Evolutionary conservation across 345 rosid species (phyloP).

Genomic region (Durio zibethinus): DNA sequence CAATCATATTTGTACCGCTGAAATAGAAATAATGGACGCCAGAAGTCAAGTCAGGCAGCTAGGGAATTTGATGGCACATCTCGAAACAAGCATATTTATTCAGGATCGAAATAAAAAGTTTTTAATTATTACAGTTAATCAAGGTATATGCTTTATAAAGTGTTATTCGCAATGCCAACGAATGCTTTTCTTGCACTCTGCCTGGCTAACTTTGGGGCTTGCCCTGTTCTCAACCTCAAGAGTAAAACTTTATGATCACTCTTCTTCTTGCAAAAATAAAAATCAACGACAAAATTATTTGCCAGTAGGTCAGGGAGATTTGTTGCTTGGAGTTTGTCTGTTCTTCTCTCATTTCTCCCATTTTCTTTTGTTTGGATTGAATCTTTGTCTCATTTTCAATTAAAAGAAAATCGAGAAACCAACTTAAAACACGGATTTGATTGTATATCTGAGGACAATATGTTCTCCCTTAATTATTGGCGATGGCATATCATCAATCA

Average conservation of each 20-base stretch:
- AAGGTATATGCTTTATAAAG: not conserved
- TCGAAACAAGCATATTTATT: not conserved
- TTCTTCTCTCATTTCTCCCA: not conserved
- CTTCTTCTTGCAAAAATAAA: not conserved
- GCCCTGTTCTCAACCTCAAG: not conserved
- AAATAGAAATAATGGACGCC: not conserved
- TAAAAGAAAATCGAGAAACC: not conserved
- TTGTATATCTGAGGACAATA: not conserved
- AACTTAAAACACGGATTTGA: not conserved
- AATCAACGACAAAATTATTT: not conserved
- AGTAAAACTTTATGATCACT: not conserved
- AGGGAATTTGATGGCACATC: not conserved
- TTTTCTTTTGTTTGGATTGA: not conserved
- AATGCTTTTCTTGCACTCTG: not conserved
- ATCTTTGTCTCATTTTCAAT: not conserved
- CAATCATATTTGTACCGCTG: not conserved
- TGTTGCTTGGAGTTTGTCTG: not conserved
- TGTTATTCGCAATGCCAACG: not conserved
- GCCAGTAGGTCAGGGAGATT: not conserved
- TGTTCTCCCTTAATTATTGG: not conserved
- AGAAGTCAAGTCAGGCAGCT: not conserved
- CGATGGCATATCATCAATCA: not conserved
- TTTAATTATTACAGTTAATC: not conserved
- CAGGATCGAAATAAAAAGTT: not conserved
- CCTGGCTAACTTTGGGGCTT: not conserved